phyloP scores from a whole-genome alignment of 495 filamentous ascomycete genomes.

The Hypoxylon subgilvum region DNA sequence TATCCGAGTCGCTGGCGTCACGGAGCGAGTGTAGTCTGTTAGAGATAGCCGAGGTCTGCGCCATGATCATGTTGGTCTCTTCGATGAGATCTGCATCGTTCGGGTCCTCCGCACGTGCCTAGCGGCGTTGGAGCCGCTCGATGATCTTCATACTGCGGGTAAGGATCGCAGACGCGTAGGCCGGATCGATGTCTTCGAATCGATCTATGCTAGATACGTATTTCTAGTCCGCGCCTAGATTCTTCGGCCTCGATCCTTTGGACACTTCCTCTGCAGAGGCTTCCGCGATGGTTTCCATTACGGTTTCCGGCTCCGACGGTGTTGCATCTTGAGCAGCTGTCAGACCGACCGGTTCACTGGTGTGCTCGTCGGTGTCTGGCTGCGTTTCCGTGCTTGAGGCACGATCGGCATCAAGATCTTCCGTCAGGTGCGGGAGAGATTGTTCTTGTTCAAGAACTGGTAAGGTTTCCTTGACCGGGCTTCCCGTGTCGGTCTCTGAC shows the following conservation, averaged over 20 bases:
- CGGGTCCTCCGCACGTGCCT: neutral
- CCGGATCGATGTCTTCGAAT: constrained; percentile 18
- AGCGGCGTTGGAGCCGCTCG: constrained; percentile 11
- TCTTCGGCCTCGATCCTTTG: constrained; percentile 21
- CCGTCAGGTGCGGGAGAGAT: no score
- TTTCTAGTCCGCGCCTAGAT: constrained; percentile 33
- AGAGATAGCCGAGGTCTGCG: no score
- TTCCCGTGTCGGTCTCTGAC: constrained; percentile 26
- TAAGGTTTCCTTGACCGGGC: constrained; percentile 26
- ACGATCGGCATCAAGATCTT: constrained; percentile 38
- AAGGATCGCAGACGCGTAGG: constrained; percentile 1
- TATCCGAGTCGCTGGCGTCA: constrained; percentile 12
- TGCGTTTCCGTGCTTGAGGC: constrained; percentile 32
- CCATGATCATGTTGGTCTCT: no score
- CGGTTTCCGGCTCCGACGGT: no score
- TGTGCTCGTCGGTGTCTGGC: constrained; percentile 15
- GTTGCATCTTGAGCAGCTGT: no score
- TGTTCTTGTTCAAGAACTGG: constrained; percentile 31
- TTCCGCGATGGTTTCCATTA: neutral
- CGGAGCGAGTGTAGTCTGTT: no score
- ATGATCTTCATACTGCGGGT: constrained; percentile 1
- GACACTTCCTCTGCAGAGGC: no score
- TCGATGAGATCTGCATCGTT: neutral
- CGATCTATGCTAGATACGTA: constrained; percentile 30
- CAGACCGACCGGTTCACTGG: neutral